A percentile compares a stretch with the other conserved stretches of the same genome.
Evolutionary conservation across 345 rosid species (phyloP).

Genomic region (Salix viminalis): DNA sequence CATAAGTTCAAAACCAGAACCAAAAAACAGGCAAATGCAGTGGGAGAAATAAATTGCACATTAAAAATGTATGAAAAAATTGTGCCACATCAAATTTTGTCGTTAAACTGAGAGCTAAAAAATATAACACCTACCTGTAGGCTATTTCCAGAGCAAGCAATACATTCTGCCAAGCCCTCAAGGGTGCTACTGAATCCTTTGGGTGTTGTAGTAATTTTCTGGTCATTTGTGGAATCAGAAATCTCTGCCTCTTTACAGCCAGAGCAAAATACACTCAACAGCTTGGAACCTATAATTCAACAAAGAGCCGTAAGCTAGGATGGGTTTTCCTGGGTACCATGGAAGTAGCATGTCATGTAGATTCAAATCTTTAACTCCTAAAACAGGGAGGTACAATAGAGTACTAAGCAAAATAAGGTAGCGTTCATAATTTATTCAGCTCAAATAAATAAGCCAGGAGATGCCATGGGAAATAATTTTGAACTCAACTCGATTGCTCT

Average conservation of each 20-base stretch:
- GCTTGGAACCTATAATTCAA: slow-evolving; percentile 55
- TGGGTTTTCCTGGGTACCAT: neutral
- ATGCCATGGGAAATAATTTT: neutral
- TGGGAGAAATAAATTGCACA: neutral
- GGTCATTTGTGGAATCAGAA: slow-evolving; percentile 32
- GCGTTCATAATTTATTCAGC: neutral
- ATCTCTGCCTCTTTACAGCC: slow-evolving; percentile 28
- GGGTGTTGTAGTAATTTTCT: slow-evolving; percentile 14
- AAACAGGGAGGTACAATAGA: neutral
- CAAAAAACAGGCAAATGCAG: neutral
- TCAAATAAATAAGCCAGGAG: neutral
- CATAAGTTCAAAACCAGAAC: neutral
- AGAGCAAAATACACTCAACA: slow-evolving; percentile 49
- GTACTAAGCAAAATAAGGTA: neutral
- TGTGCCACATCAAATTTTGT: neutral
- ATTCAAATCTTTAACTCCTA: neutral
- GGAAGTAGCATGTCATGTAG: neutral
- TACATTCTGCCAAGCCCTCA: slow-evolving; percentile 70
- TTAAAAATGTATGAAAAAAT: neutral
- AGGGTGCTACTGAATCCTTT: slow-evolving; percentile 41
- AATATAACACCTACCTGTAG: slow-evolving; percentile 31
- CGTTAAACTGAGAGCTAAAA: slow-evolving; percentile 2
- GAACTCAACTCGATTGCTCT: neutral
- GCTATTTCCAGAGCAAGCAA: slow-evolving; percentile 41
- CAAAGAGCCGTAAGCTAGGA: slow-evolving; percentile 13